These are phyloP conservation scores for Diaporthe ampelina DNA, from an alignment of 2,329 filamentous ascomycete species.

Conservation along the genomic window DNA sequence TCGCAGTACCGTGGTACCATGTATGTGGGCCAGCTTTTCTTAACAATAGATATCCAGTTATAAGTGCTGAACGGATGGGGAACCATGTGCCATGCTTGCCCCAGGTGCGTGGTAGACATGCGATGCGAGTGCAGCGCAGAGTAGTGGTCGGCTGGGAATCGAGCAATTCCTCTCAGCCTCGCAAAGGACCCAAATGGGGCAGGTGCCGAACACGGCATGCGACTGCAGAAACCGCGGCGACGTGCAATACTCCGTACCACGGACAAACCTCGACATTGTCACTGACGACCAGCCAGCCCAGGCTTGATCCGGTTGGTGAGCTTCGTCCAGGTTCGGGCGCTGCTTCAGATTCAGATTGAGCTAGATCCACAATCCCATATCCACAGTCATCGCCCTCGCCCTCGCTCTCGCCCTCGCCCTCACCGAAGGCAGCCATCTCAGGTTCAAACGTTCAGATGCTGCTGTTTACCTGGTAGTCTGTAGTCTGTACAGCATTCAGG, in stretches of 20 bases:
- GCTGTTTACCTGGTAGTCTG: neutral
- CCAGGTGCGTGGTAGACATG: neutral
- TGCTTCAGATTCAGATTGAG: constrained; percentile 28
- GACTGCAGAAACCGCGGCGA: neutral
- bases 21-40: neutral
- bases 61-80: neutral
- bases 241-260: constrained; percentile 16
- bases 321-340: constrained; percentile 16
- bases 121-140: neutral
- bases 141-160: no score
- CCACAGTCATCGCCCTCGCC: neutral
- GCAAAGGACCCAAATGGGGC: neutral
- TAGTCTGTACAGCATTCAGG: no score
- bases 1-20: neutral
- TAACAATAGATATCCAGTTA: constrained; percentile 1
- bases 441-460: neutral
- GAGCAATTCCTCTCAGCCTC: neutral
- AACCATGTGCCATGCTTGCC: neutral
- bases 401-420: neutral
- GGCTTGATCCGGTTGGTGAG: constrained; percentile 28
- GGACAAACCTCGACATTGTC: constrained; percentile 26
- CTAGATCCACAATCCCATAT: neutral
- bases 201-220: constrained; percentile 21
- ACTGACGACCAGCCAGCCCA: neutral
- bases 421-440: neutral